phyloP scores from a whole-genome alignment of 176 grass and related monocot genomes.

The Saccharum spontaneum region DNA sequence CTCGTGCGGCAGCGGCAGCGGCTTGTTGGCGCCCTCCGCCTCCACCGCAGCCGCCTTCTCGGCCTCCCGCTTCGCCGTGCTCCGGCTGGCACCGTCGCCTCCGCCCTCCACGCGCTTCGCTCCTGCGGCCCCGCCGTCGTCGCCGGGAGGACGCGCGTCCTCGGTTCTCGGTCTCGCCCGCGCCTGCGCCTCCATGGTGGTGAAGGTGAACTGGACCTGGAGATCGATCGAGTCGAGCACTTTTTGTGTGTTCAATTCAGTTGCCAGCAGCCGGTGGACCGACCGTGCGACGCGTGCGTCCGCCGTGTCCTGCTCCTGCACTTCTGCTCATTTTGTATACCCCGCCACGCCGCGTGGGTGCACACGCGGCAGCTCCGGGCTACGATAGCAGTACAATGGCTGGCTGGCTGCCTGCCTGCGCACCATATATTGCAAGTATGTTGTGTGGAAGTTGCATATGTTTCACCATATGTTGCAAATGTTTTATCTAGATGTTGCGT shows the following conservation, averaged over 20 bases:
- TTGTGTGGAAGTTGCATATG: too few species aligned
- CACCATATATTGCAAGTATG: neutral
- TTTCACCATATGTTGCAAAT: too few species aligned
- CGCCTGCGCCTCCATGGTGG: neutral
- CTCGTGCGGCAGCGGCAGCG: constrained; percentile 42
- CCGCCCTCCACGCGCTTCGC: neutral
- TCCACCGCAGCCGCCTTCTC: neutral
- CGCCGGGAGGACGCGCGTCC: neutral
- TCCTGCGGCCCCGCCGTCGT: neutral
- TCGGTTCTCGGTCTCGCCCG: neutral
- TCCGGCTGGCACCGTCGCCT: neutral
- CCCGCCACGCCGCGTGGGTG: neutral
- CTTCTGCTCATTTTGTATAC: neutral
- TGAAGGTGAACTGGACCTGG: too few species aligned
- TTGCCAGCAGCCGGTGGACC: too few species aligned
- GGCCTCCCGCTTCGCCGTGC: neutral
- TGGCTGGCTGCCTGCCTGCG: neutral
- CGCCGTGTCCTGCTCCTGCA: neutral
- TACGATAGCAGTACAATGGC: neutral
- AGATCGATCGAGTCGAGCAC: too few species aligned
- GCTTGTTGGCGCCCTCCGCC: neutral
- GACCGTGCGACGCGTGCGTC: too few species aligned
- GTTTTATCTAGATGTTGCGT: too few species aligned
- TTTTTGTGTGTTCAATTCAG: too few species aligned
- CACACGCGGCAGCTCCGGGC: neutral